Evolutionary conservation across 2,329 filamentous ascomycete species (phyloP), one percentile per base, ranked within the genome.

Genomic region (Epicoccum nigrum): DNA sequence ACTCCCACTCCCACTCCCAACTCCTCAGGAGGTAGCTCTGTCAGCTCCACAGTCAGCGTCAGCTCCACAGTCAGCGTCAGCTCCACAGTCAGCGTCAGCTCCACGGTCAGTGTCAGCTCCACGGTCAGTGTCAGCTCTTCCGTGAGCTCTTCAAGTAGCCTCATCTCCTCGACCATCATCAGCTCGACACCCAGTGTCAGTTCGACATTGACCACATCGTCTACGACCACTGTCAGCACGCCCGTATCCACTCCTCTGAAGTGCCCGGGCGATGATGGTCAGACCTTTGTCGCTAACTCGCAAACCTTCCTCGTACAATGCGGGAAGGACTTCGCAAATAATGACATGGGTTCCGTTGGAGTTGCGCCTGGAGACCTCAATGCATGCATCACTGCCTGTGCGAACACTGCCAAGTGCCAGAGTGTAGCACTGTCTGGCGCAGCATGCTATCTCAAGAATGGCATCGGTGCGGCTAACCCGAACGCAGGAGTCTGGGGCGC

Each of bases 401-500:
- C 46, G 7, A 49, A 32, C 9, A 49, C 39, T 1, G 15, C 28
- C 20, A 32, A 38, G 7, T 49, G 46, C 15, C 27, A 43, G 38
- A 43, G 46, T 37, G 21, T 49, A 12, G 46, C 46, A 21, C 19
- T 49, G 13, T 49, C 39, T 6, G 46, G 46, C n/a, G 46, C 27
- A n/a, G 46, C 39, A 4, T 49, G 39, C 27, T 49, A 49, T 15
- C 13, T 49, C 19, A 49, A 49, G 39, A 49, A 25, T 19, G 46
- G 39, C 20, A 19, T 49, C 12, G 46, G 46, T 4, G 23, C 31
- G 7, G 17, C 46, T 7, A 43, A 38, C n/a, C 20, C 21, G 13
- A 49, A 43, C 9, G 45, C n/a, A n/a, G n/a, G 38, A n/a, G 39
- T 38, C 27, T 49, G 39, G 39, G 39, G 46, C 15, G 46, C 46